A percentile compares a stretch with the other conserved stretches of the same genome.
Evolutionary conservation across 2,329 filamentous ascomycete species (phyloP).

Genomic region (Penicillium sp.): DNA sequence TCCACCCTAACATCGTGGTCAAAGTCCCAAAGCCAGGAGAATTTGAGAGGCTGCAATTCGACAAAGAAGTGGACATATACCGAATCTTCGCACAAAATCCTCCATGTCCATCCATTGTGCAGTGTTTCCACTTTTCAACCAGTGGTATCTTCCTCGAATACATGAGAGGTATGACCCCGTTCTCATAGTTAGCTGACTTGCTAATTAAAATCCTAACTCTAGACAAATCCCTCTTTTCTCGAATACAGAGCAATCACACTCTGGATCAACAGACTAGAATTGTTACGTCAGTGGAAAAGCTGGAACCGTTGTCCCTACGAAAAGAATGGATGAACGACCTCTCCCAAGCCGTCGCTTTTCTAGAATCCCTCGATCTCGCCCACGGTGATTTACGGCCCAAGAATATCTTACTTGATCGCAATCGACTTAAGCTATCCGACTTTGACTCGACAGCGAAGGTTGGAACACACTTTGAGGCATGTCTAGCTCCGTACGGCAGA

Average conservation of each 20-base stretch:
- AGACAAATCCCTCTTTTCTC: conserved; percentile 13
- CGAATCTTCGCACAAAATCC: conserved; percentile 18
- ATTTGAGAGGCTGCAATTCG: conserved; percentile 23
- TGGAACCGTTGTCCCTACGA: conserved; percentile 25
- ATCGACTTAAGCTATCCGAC: conserved; percentile 27
- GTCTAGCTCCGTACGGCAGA: conserved; percentile 25
- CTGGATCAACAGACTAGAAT: conserved; percentile 20
- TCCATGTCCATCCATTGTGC: conserved; percentile 22
- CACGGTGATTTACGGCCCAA: conserved; percentile 31
- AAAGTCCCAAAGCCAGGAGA: conserved; percentile 24
- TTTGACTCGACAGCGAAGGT: conserved; percentile 29
- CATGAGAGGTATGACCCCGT: conserved; percentile 22
- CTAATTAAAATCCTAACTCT: too few relatives aligned
- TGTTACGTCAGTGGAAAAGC: conserved; percentile 23
- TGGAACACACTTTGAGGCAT: conserved; percentile 24
- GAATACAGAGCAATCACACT: conserved; percentile 25
- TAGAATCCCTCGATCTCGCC: conserved; percentile 30
- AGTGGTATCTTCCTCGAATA: conserved; percentile 29
- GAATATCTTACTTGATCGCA: conserved; percentile 29
- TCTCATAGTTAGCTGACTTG: not conserved
- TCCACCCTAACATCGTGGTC: conserved; percentile 27
- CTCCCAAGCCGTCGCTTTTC: conserved; percentile 28
- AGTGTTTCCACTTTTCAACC: conserved; percentile 20
- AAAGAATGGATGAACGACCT: conserved; percentile 32
- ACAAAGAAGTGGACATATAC: conserved; percentile 24